Evolutionary conservation across 1,284 basidiomycete species (phyloP), one percentile per base, ranked within the genome.

Genomic region (Pascua sp.): DNA sequence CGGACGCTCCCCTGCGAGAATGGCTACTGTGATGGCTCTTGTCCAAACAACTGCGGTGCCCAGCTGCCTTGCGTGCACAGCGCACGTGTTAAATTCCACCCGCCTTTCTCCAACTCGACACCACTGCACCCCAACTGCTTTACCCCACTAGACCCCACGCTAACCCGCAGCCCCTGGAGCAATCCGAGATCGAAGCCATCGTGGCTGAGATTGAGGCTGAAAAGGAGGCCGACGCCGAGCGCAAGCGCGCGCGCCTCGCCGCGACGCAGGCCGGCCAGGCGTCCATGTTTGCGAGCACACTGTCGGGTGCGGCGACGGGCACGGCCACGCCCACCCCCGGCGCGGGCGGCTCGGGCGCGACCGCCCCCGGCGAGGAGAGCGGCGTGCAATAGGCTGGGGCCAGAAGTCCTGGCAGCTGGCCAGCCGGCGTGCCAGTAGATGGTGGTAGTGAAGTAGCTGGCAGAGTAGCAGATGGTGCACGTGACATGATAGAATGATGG

Each of bases 181-280:
- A 92, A 17, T 67, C 85, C 1, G 89, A 97, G 74, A 93, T 98
- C 56, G 92, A 95, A 75, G 85, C 81, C 0, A 93, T 96, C 62
- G 94, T 97, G 2, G 79, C 85, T 47, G 88, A 91, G 52, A 97
- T 97, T 63, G 93, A 97, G 76, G 84, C 86, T 60, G 94, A 97
- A 80, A 97, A 96, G 80, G 94, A 96, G 80, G 91, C 90, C 82
- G 90, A 94, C 82, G 90, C 90, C 46, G 91, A 95, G 77, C 80
- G 87, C 75, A 92, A 92, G 77, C 83, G 87, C 51, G 85, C 84
- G 59, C 78, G 88, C 66, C 73, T 89, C 58, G 88, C 90, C 50
- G 86, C 90, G 11, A 88, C 86, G 16, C 72, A 74, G 59, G 74
- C 74, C 8, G 72, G 74, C 43, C 74, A 76, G 60, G 69, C 70